phyloP scores from a whole-genome alignment of 2,329 filamentous ascomycete species.

The Fusarium guadeloupense region DNA sequence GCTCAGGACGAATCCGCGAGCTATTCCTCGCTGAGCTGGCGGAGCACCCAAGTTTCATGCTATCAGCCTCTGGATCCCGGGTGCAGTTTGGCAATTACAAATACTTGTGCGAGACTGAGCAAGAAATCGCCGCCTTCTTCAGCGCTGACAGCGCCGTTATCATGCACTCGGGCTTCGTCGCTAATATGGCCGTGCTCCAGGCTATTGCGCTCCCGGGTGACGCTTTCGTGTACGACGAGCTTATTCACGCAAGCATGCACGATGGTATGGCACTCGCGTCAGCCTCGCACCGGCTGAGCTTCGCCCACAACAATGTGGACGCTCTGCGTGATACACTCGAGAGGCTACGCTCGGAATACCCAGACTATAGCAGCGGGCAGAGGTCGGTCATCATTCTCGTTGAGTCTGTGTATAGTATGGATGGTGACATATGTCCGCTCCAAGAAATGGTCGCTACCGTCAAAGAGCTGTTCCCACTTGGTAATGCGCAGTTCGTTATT shows the following conservation, averaged over 20 bases:
- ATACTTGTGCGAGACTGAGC: slow-evolving; percentile 60
- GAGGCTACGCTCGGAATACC: too few relatives aligned
- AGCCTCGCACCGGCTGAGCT: slow-evolving; percentile 56
- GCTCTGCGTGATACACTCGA: slow-evolving; percentile 51
- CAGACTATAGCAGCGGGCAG: too few relatives aligned
- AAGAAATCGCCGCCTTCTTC: slow-evolving; percentile 72
- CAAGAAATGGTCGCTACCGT: slow-evolving; percentile 49
- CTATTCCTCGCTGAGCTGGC: slow-evolving; percentile 59
- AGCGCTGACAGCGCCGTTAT: slow-evolving; percentile 65
- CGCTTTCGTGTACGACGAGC: slow-evolving; percentile 69
- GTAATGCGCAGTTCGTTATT: slow-evolving; percentile 59
- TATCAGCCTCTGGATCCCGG: slow-evolving; percentile 66
- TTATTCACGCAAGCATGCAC: slow-evolving; percentile 72
- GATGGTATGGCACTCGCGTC: slow-evolving; percentile 69
- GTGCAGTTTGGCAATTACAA: slow-evolving; percentile 71
- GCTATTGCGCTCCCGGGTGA: slow-evolving; percentile 62
- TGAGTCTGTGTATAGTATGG: slow-evolving; percentile 58
- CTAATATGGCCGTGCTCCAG: slow-evolving; percentile 62
- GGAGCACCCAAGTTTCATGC: slow-evolving; percentile 53
- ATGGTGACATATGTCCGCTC: slow-evolving; percentile 55
- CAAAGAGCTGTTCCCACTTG: slow-evolving; percentile 46
- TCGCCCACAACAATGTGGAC: slow-evolving; percentile 56
- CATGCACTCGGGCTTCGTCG: slow-evolving; percentile 67
- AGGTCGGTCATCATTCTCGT: slow-evolving; percentile 52
- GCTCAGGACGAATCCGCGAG: slow-evolving; percentile 55